Evolutionary conservation across 148 eudicot species (phyloP), one percentile per base, ranked within the genome.

Genomic region (Rhododendron mucronatum): DNA sequence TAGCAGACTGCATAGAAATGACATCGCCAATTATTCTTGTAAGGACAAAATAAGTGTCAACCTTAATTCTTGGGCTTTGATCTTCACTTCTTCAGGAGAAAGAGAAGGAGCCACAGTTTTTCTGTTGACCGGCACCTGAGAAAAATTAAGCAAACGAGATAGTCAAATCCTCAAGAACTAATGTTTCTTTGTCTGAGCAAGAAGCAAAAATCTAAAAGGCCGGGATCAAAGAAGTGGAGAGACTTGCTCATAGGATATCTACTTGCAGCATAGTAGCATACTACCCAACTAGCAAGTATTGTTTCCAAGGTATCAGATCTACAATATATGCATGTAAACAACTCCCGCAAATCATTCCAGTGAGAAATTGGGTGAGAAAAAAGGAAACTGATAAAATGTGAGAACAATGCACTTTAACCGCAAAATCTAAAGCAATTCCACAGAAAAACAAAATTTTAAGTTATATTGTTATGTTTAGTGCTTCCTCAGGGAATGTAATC

Each of bases 1-100:
- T 69, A 28, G 37, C 75, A 13, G 75, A 39, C 67, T 80, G 28
- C 45, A 61, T 5, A 28, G 50, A 30, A 57, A 33, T 47, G 50
- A 33, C 55, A 84, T 51, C 7, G 82, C 59, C n/a, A 78, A 71
- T 21, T 53, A 76, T 26, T 13, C 37, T 35, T 37, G 30, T 11
- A 59, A 80, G 15, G 50, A 35, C 45, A 69, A 39, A 7, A 59
- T 9, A 26, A 13, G 2, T 1, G 69, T 50, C 88, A 41, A 97
- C 99, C 96, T 97, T 50, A 95, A 91, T 87, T 97, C 99, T 79
- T 90, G 91, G 80, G 94, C 88, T 91, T 97, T 97, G 78, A 89
- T 89, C 90, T 88, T 94, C 89, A 93, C 92, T 88, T 95, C 98
- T 91, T 97, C 99, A 75, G 98, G 96, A 63, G 98, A 94, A 65